Evolutionary conservation across 495 filamentous ascomycete genomes (phyloP), one percentile per base, ranked within the genome.

Genomic region (Neurospora sp.): DNA sequence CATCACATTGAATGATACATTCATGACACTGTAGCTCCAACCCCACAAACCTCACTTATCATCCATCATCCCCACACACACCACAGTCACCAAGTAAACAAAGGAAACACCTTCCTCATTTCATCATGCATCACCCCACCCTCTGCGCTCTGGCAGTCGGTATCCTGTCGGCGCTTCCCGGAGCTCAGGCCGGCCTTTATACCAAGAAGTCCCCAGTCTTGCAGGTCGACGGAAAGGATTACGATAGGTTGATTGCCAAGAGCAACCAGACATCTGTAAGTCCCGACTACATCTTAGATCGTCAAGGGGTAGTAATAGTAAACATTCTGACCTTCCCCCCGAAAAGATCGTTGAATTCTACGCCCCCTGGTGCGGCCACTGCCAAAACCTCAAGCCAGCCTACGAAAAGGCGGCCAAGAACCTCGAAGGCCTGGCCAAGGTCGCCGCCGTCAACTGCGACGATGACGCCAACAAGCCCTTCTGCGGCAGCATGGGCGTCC

Each of bases 351-450:
- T 84, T 80, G 94, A 94, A 82, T 98, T 97, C 85, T 98, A 97
- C 77, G 93, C 93, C 8, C 94, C 93, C 42, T 97, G 92, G 96
- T 98, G 96, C 76, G 96, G 96, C 31, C 96, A 99, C 80, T 99
- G 96, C 83, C 85, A 97, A 80, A 97, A 91, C 81, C 90, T 99
- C 74, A 94, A 97, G 81, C 96, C 96, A 0, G 92, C 93, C 70
- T 99, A 93, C 82, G 96, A 98, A 77, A 97, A 97, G 81, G 94
- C 90, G 3, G 96, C 96, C 45, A 92, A 92, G 78, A 92, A 89
- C 74, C 90, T 99, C 68, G 89, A 91, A 20, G 96, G 96, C 8
- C 84, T 99, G 39, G 96, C 93, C 71, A 96, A 97, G 77, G 95
- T 98, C 39, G 96, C 92, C 14, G 96, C 96, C 40, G 86, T 99